Evolutionary conservation across 1,284 basidiomycete genomes (phyloP).

Genomic region (Ganoderma sp.): DNA sequence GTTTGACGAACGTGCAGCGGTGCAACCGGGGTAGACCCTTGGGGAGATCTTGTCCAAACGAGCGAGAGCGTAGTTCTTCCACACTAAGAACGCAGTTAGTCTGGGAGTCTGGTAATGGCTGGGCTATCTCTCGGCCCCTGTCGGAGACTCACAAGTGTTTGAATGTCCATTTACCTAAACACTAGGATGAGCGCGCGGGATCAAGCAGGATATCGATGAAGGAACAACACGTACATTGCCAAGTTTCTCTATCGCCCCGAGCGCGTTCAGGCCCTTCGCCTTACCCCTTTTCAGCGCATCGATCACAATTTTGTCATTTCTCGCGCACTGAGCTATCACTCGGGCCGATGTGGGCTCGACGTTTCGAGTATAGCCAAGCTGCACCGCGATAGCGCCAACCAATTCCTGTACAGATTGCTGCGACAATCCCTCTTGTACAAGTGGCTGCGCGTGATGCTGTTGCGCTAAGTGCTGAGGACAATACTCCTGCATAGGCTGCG

Average conservation of each 20-base stretch:
- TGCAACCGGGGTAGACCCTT: neutral
- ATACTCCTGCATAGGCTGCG: neutral
- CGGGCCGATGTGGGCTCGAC: neutral
- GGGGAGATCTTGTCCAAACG: neutral
- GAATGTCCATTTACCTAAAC: neutral
- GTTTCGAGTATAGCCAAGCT: neutral
- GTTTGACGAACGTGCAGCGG: neutral
- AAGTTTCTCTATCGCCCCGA: slow-evolving; percentile 18
- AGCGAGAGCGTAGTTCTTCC: slow-evolving; percentile 15
- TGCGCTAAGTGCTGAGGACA: neutral
- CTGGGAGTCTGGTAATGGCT: neutral
- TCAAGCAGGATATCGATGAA: neutral
- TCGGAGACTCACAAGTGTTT: neutral
- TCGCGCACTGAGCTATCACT: neutral
- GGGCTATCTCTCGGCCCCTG: neutral
- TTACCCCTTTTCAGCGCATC: slow-evolving; percentile 11
- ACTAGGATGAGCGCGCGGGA: neutral
- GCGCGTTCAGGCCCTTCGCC: neutral
- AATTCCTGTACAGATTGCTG: neutral
- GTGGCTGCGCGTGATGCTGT: neutral
- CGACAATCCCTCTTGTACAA: neutral
- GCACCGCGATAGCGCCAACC: neutral
- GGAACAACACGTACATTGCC: slow-evolving; percentile 10
- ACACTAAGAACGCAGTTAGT: slow-evolving; percentile 3
- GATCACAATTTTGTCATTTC: slow-evolving; percentile 14